phyloP scores from a whole-genome alignment of 345 rosid species.

The Mercurialis annua region DNA sequence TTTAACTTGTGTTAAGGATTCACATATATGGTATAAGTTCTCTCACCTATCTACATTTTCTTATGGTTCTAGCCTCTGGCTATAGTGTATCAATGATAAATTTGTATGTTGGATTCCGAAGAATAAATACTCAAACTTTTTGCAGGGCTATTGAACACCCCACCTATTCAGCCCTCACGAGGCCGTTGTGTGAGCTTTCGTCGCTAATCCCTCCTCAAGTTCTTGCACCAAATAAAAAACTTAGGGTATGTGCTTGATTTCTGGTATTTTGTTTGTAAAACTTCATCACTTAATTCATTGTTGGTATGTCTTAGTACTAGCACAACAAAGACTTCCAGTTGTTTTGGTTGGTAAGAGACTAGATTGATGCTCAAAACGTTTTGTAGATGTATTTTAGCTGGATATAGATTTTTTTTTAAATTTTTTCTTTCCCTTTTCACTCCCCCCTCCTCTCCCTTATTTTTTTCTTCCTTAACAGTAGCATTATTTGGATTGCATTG shows the following conservation, averaged over 20 bases:
- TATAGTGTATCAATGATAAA: background rate
- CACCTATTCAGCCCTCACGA: conserved; percentile 92
- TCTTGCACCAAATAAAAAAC: conserved; percentile 88
- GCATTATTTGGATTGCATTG: conserved; percentile 26
- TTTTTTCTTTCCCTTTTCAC: background rate
- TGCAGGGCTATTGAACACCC: conserved; percentile 99
- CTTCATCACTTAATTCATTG: background rate
- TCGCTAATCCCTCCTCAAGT: conserved; percentile 87
- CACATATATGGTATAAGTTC: conserved; percentile 78
- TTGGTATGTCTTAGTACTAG: background rate
- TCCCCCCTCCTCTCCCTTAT: too few species aligned
- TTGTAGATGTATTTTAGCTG: conserved; percentile 1
- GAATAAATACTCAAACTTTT: conserved; percentile 11
- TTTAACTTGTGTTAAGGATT: conserved; percentile 93
- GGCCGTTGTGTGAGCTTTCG: conserved; percentile 96
- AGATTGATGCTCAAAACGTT: background rate
- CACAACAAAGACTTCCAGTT: background rate
- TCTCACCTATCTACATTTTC: background rate
- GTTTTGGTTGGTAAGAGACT: background rate
- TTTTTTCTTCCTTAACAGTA: too few species aligned
- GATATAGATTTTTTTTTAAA: background rate
- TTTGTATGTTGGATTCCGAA: background rate
- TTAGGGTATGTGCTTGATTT: conserved; percentile 51
- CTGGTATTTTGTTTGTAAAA: conserved; percentile 10
- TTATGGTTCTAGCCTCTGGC: background rate